Evolutionary conservation across 805 yeast genomes (phyloP), one percentile per base, ranked within the genome.

Genomic region (Wickerhamiella lipophila): DNA sequence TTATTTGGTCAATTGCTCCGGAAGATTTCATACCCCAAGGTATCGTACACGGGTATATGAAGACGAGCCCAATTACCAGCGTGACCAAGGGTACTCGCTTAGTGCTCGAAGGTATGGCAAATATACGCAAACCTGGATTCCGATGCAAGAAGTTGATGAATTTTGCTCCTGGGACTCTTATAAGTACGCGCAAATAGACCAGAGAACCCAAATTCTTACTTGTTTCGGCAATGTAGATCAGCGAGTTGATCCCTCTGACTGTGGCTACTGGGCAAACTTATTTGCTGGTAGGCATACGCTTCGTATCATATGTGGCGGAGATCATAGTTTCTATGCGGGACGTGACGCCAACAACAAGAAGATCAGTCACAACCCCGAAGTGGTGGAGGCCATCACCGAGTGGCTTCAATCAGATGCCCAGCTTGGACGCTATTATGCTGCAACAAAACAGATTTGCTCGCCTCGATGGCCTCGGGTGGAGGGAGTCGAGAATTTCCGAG

Each of bases 261-360:
- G 79, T 6, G 71, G 79, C 0, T 56, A 56, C 32, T 85, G 68
- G 65, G 76, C 82, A 6, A 77, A 81, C 55, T 55, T 66, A 8
- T 73, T 87, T 44, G 72, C 70, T 23, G 65, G 73, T 4, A 75
- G 87, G 18, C 80, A 82, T 55, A 67, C 70, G 3, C 65, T 86
- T 48, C 68, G 69, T 32, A 61, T 84, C 6, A 66, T 88, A 9
- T 74, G 75, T 1, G 69, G 68, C 41, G 95, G 95, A 0, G 88
- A 85, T 60, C 97, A 88, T 63, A 84, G 83, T 57, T 87, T 73
- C 59, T 82, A 73, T 59, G 89, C 92, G 58, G 89, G 92, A 18
- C 35, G 40, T 15, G 27, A 23, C 21, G 19, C 2, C 3, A 32
- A 43, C 23, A 38, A 25, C 13, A 51, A 49, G 26, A 65, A 65